Conservation (phyloP, 345 rosid genomes). For the Salix dunnii region DNA sequence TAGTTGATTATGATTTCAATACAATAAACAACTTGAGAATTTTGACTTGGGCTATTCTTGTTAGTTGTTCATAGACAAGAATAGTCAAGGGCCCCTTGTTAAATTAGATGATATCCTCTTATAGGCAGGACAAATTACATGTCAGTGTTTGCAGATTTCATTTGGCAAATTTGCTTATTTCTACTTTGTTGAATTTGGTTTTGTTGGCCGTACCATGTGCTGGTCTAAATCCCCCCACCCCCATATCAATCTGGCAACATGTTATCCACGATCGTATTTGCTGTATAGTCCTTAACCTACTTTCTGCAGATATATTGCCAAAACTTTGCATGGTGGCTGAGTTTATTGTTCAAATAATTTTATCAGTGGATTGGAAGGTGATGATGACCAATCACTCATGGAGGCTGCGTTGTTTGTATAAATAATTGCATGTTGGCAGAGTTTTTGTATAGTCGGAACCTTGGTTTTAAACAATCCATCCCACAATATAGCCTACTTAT, state of each 20-base stretch:
- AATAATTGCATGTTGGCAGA: too few species aligned
- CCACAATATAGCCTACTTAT: too few species aligned
- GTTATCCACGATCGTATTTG: background rate
- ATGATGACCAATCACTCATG: background rate
- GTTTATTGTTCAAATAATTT: background rate
- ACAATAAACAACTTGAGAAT: conserved; percentile 36
- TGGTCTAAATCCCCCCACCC: background rate
- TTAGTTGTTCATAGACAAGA: conserved; percentile 36
- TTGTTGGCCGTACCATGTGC: background rate
- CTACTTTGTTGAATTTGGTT: conserved; percentile 3
- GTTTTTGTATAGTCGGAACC: background rate
- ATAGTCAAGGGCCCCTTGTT: conserved; percentile 28
- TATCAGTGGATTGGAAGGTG: background rate
- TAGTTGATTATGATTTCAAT: conserved; percentile 31
- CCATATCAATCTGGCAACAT: background rate
- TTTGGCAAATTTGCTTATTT: conserved; percentile 23
- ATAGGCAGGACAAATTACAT: conserved; percentile 29
- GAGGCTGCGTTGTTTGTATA: background rate
- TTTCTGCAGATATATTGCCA: background rate
- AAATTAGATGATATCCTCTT: conserved; percentile 27
- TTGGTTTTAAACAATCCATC: background rate
- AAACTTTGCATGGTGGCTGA: background rate
- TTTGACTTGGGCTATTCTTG: conserved; percentile 37
- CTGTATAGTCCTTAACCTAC: background rate
- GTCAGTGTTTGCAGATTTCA: conserved; percentile 20